These are phyloP conservation scores for Coelastrella sp. DNA, from an alignment of 139 green algal genomes.

Conservation along the genomic window DNA sequence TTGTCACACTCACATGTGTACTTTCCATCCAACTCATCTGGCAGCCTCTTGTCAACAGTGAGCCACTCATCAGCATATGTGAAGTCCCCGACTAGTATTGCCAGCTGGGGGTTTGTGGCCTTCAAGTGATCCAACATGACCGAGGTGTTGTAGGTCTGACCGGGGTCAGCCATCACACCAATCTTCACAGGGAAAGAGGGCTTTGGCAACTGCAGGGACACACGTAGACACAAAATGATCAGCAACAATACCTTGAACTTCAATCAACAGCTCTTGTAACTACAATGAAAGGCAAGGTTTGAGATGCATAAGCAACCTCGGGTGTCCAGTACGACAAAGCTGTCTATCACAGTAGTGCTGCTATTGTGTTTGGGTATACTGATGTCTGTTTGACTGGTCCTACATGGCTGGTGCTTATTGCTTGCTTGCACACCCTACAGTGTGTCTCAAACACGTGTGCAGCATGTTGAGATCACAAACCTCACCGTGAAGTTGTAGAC, in stretches of 20 bases:
- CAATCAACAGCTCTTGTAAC: not conserved
- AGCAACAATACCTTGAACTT: not conserved
- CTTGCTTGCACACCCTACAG: not conserved
- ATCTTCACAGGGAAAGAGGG: not conserved
- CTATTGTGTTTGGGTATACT: not conserved
- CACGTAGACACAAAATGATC: not conserved
- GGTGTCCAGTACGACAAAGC: not conserved
- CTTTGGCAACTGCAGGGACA: not conserved
- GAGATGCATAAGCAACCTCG: not conserved
- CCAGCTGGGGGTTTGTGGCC: slow-evolving; percentile 22
- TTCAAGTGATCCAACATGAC: slow-evolving; percentile 74
- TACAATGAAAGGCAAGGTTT: too few species aligned
- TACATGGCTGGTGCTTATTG: not conserved
- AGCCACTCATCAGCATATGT: slow-evolving; percentile 83
- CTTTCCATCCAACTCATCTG: not conserved
- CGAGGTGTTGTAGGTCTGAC: slow-evolving; percentile 81
- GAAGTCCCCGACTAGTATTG: slow-evolving; percentile 83
- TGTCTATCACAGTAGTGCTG: not conserved
- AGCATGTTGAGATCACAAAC: not conserved
- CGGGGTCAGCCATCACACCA: slow-evolving; percentile 64
- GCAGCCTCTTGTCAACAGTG: not conserved
- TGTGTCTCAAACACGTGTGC: not conserved
- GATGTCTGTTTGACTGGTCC: not conserved
- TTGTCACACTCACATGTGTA: slow-evolving; percentile 15
- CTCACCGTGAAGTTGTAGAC: too few species aligned